A percentile compares a stretch with the other conserved stretches of the same genome.
Conservation (phyloP, 148 eudicot genomes). For the Selenicereus undatus region DNA sequence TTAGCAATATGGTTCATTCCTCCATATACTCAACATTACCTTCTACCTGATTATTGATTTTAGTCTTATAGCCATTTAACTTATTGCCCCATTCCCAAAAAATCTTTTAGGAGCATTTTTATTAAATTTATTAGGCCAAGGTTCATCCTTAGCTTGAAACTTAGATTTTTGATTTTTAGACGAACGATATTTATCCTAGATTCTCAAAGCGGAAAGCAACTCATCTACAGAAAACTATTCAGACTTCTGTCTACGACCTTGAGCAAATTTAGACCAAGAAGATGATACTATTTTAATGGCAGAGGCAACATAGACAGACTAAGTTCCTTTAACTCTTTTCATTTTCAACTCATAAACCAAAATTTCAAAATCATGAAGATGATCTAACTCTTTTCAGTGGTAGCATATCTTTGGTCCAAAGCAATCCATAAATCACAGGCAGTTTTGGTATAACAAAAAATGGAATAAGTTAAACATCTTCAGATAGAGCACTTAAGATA, state of each 20-base stretch:
- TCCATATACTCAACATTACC: neutral
- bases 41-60: neutral
- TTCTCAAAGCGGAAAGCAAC: neutral
- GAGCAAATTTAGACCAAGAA: neutral
- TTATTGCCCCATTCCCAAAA: neutral
- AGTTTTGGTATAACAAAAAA: too few relatives aligned
- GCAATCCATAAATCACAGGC: too few relatives aligned
- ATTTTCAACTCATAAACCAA: too few relatives aligned
- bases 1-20: neutral
- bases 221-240: neutral
- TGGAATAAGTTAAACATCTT: too few relatives aligned
- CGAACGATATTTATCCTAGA: slow-evolving; percentile 3
- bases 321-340: too few relatives aligned
- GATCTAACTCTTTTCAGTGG: too few relatives aligned
- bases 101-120: too few relatives aligned
- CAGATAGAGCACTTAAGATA: too few relatives aligned
- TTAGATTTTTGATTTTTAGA: neutral
- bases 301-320: neutral
- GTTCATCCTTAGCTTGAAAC: neutral
- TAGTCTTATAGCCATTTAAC: neutral
- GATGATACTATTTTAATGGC: neutral
- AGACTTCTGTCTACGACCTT: neutral
- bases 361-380: too few relatives aligned
- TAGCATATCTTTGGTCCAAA: too few relatives aligned
- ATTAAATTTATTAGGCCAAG: too few relatives aligned